Evolutionary conservation across 192 early-diverging fungal genomes (phyloP), one percentile per base, ranked within the genome.

Genomic region (Coemansia sp.): DNA sequence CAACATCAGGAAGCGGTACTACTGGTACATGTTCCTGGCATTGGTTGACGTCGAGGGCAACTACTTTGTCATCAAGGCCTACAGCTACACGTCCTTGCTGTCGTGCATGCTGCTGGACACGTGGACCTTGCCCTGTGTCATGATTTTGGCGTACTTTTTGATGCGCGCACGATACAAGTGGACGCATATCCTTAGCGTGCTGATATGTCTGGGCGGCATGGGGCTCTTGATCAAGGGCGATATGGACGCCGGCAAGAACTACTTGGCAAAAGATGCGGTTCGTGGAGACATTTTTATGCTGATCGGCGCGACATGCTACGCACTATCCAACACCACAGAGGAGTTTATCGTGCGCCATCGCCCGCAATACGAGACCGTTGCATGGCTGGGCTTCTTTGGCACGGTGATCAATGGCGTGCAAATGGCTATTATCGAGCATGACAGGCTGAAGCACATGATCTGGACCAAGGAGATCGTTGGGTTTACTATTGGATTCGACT

Each of bases 1-100:
- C 33, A 78, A 79, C 66, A 70, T 85, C 33, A 53, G 42, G 51
- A 61, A 57, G 26, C 70, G 83, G n/a, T 76, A 61, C 46, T 73
- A 69, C 67, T 79, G 80, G 79, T 85, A 85, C 64, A 50, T 91
- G n/a, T 68, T 84, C 4, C 67, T 93, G 60, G 86, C 86, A n/a
- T 43, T 86, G 18, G 86, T 88, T 1, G 91, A 93, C 71, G 89
- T 93, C 2, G 90, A 93, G 71, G 91, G 88, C 67, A 93, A 93
- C 62, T 93, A 88, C 63, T 90, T 93, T 82, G 86, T 89, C 13
- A 87, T 91, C 59, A 92, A 91, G 77, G 86, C 89, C 8, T 93
- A 85, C 60, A 77, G 71, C 63, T 92, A 92, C 66, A 93, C 91
- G 16, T 90, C 88, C 14, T 63, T 91, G 2, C 74, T 93, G 37